Evolutionary conservation across 805 yeast species (phyloP).

Genomic region (Isabelozyma rhagii): DNA sequence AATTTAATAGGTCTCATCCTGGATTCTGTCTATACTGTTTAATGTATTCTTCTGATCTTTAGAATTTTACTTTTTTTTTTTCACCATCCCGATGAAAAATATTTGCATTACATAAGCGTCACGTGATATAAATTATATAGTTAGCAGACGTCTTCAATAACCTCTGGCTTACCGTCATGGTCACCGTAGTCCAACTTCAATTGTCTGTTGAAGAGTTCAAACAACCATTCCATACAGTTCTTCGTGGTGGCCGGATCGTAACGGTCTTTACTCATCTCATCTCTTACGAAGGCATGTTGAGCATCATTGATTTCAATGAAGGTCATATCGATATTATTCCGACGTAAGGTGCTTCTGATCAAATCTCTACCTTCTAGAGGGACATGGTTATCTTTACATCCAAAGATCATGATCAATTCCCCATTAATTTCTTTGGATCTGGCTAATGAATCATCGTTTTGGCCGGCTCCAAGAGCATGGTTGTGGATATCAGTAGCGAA

Average conservation of each 20-base stretch:
- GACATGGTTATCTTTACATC: conserved; percentile 77
- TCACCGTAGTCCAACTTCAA: conserved; percentile 67
- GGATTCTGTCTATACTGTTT: not conserved
- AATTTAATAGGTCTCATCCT: conserved; percentile 53
- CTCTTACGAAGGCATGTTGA: conserved; percentile 81
- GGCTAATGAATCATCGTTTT: conserved; percentile 61
- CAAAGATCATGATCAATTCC: conserved; percentile 68
- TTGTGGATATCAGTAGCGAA: conserved; percentile 80
- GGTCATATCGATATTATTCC: conserved; percentile 59
- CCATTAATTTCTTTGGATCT: conserved; percentile 54
- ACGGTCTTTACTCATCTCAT: conserved; percentile 75
- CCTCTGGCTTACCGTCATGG: conserved; percentile 47
- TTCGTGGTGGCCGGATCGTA: conserved; percentile 75
- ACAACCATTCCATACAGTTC: conserved; percentile 62
- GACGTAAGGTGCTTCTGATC: conserved; percentile 59
- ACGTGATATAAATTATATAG: conserved; percentile 1
- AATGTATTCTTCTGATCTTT: not conserved
- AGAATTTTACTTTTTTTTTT: conserved; percentile 9
- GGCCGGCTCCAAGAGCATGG: conserved; percentile 61
- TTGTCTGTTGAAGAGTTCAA: conserved; percentile 67
- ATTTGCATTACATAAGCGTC: conserved; percentile 4
- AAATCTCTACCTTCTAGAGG: conserved; percentile 74
- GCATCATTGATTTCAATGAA: conserved; percentile 76
- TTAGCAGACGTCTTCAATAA: conserved; percentile 64
- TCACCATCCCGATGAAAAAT: conserved; percentile 5